Percentiles rank a stretch among this genome's conserved stretches.
Evolutionary conservation across 306 rosid genomes (phyloP).

Genomic region (Prosopis cineraria): DNA sequence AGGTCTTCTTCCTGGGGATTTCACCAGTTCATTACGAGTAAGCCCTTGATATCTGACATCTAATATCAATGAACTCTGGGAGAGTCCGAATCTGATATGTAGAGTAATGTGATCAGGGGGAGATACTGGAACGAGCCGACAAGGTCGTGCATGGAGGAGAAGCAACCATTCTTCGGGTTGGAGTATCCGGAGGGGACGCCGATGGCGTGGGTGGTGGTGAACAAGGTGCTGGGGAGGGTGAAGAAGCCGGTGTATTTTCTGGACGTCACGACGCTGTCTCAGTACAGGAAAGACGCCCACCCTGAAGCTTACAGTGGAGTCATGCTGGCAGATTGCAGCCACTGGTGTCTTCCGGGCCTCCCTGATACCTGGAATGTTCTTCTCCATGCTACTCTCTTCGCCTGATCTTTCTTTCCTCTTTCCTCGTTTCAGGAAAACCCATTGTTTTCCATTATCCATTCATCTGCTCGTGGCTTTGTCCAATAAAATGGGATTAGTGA

Average conservation of each 20-base stretch:
- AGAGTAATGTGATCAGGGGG: no score
- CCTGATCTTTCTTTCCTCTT: constrained; percentile 27
- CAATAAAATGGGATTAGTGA: constrained; percentile 46
- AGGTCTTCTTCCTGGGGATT: constrained; percentile 89
- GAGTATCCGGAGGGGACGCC: constrained; percentile 90
- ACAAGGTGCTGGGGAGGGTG: constrained; percentile 72
- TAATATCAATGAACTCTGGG: no score
- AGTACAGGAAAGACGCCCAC: constrained; percentile 83
- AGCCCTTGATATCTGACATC: no score
- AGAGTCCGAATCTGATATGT: no score
- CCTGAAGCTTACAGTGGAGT: constrained; percentile 76
- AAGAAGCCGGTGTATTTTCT: constrained; percentile 77
- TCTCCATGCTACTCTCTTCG: constrained; percentile 74
- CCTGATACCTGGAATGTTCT: constrained; percentile 97
- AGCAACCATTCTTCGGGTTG: constrained; percentile 59
- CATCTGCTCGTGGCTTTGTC: constrained; percentile 38
- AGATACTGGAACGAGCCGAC: constrained; percentile 85
- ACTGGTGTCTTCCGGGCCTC: constrained; percentile 96
- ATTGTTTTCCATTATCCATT: constrained; percentile 44
- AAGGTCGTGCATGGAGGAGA: constrained; percentile 74
- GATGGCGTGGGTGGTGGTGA: constrained; percentile 84
- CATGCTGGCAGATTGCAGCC: constrained; percentile 76
- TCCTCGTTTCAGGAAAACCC: constrained; percentile 32
- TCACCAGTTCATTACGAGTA: constrained; percentile 94
- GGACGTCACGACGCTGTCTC: constrained; percentile 79